Conservation (phyloP, 2,329 filamentous ascomycete species). For the Fusarium neocosmosporiellum region DNA sequence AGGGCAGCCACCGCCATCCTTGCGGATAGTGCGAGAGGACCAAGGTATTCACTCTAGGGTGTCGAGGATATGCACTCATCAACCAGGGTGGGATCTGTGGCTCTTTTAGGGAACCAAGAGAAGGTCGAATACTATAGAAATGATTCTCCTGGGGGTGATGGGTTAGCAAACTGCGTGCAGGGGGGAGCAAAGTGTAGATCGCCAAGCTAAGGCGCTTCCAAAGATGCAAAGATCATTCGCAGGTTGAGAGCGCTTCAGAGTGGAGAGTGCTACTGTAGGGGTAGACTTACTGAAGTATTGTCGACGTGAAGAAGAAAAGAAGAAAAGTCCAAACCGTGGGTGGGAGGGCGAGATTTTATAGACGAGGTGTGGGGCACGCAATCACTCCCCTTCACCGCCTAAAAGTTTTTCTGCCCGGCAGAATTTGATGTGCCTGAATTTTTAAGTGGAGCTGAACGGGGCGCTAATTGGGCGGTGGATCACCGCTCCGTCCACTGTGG, state of each 20-base stretch:
- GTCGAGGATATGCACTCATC: conserved; percentile 76
- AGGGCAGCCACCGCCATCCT: conserved; percentile 64
- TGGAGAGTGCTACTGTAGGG: conserved; percentile 25
- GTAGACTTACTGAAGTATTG: conserved; percentile 67
- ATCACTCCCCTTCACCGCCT: conserved; percentile 48
- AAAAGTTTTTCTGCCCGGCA: conserved; percentile 46
- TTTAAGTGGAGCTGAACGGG: neutral
- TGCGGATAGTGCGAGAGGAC: conserved; percentile 48
- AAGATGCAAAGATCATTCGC: neutral
- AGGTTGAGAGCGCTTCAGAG: neutral
- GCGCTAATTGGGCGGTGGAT: too few species aligned
- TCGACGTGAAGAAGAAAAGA: conserved; percentile 69
- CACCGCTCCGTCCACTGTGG: too few species aligned
- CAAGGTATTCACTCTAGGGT: conserved; percentile 53
- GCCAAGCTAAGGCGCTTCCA: neutral
- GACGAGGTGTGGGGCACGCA: conserved; percentile 22
- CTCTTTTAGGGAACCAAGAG: conserved; percentile 93
- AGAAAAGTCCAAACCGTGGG: conserved; percentile 51
- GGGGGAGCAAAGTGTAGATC: conserved; percentile 77
- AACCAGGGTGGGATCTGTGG: conserved; percentile 81
- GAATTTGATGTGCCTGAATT: conserved; percentile 28
- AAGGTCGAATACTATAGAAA: conserved; percentile 97
- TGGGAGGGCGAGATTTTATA: conserved; percentile 25
- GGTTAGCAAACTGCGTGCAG: conserved; percentile 50
- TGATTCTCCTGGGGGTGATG: conserved; percentile 75